phyloP scores from a whole-genome alignment of 805 yeast species.

The Candida silvicultrix region DNA sequence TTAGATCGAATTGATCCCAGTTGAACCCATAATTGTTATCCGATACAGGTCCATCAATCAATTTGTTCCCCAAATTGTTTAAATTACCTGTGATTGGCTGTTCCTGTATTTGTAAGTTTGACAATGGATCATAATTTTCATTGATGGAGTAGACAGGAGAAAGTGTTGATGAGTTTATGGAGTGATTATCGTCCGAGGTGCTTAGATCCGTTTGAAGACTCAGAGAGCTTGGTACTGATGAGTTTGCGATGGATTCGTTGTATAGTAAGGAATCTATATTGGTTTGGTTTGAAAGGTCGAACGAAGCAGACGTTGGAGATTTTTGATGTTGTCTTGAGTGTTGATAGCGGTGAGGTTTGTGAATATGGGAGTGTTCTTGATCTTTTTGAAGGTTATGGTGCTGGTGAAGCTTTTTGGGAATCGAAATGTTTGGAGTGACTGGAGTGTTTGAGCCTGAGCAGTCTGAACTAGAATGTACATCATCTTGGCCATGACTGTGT shows the following conservation, averaged over 20 bases:
- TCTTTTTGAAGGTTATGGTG: not conserved
- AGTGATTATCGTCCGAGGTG: not conserved
- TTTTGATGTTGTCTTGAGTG: not conserved
- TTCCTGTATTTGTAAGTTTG: not conserved
- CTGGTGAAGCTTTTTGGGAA: not conserved
- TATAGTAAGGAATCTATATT: not conserved
- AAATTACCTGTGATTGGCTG: too few relatives aligned
- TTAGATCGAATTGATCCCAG: not conserved
- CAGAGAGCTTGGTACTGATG: not conserved
- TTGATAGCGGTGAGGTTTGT: not conserved
- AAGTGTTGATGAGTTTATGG: not conserved
- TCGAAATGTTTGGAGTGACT: not conserved
- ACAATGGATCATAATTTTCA: not conserved
- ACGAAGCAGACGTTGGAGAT: not conserved
- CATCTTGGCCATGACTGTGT: too few relatives aligned
- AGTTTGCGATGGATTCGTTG: not conserved
- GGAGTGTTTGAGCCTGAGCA: not conserved
- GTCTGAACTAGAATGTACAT: not conserved
- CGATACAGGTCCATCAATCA: not conserved
- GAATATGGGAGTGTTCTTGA: not conserved
- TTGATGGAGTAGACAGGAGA: not conserved
- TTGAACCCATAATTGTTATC: constrained; percentile 1
- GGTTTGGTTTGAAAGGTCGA: not conserved
- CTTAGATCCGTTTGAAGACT: not conserved
- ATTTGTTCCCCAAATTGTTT: not conserved